Evolutionary conservation across 139 green algal genomes (phyloP), one percentile per base, ranked within the genome.

Genomic region (Zygnema cylindricum): DNA sequence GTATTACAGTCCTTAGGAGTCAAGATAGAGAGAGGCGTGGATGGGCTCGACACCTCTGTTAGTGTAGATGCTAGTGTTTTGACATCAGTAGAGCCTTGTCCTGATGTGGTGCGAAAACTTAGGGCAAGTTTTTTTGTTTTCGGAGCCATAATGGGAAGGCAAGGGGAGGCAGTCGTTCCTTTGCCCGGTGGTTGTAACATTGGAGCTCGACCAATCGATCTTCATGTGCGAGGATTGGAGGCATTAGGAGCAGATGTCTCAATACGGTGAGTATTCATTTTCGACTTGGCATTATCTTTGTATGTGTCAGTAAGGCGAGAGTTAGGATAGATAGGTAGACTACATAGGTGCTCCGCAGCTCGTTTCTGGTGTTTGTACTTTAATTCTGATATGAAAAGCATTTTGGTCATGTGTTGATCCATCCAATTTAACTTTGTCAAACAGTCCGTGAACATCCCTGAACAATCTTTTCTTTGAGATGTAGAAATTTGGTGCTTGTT

Each of bases 121-220:
- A 43, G 92, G 3, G 92, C 92, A 21, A 88, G 75, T 63, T 94
- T 94, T 82, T 91, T 94, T 49, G 92, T 95, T 42, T 90, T 93
- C 23, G 92, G 92, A n/a, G 36, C 90, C 25, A 55, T 93, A 36
- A 79, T 94, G 32, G 92, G 89, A n/a, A 41, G 92, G 38, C 57
- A 85, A 21, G 92, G 92, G 3, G 92, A 94, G 69, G 91, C 92
- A 1, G 49, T 89, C 1, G 79, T 94, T 36, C 89, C 92, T 1
- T 90, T 94, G 1, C 92, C 92, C 21, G 92, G 92, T 33, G 92
- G 92, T 35, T 94, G 92, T 90, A 90, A 94, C 88, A 94, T 94
- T 55, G 92, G 92, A 30, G 81, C 92, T 1, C 69, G 92, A 3
- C 92, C 92, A 11, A 94, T 94, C 40, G 92, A 94, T 76, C n/a